Conservation (phyloP, 768 basidiomycete genomes). For the Suillus weaverae region DNA sequence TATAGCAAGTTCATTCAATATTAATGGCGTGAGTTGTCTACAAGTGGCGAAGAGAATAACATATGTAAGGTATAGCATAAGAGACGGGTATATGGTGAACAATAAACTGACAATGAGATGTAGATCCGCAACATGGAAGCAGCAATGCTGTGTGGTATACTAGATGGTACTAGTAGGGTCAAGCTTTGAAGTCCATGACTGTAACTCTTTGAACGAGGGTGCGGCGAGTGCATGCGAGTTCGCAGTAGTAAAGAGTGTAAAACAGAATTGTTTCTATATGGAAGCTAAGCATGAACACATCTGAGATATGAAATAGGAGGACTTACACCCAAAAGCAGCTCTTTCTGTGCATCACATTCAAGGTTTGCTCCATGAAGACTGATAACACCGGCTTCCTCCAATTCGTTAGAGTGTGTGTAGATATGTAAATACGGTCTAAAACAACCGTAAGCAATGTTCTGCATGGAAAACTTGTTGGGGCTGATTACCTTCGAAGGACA, state of each 20-base stretch:
- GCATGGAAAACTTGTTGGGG: not conserved
- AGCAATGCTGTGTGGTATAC: slow-evolving; percentile 23
- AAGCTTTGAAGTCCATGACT: slow-evolving; percentile 80
- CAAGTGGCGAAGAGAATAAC: slow-evolving; percentile 1
- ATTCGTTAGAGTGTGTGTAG: slow-evolving; percentile 80
- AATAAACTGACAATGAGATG: slow-evolving; percentile 15
- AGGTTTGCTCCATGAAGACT: slow-evolving; percentile 84
- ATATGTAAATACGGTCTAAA: slow-evolving; percentile 86
- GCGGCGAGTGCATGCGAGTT: slow-evolving; percentile 92
- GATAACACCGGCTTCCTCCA: slow-evolving; percentile 81
- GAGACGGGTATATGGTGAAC: slow-evolving; percentile 20
- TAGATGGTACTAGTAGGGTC: slow-evolving; percentile 73
- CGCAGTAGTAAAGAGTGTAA: slow-evolving; percentile 88
- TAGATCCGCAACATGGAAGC: not conserved
- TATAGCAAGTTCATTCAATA: not conserved
- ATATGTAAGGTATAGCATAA: slow-evolving; percentile 30
- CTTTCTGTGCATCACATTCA: slow-evolving; percentile 84
- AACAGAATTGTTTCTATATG: slow-evolving; percentile 74
- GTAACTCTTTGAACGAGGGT: slow-evolving; percentile 76
- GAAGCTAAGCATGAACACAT: slow-evolving; percentile 7
- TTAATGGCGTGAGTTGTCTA: not conserved
- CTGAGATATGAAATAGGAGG: not conserved
- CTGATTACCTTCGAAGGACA: slow-evolving; percentile 72
- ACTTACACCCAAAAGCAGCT: slow-evolving; percentile 81
- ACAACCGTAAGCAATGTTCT: slow-evolving; percentile 9